Evolutionary conservation across 495 filamentous ascomycete genomes (phyloP).

Genomic region (Penicillium cosmopolitanum): DNA sequence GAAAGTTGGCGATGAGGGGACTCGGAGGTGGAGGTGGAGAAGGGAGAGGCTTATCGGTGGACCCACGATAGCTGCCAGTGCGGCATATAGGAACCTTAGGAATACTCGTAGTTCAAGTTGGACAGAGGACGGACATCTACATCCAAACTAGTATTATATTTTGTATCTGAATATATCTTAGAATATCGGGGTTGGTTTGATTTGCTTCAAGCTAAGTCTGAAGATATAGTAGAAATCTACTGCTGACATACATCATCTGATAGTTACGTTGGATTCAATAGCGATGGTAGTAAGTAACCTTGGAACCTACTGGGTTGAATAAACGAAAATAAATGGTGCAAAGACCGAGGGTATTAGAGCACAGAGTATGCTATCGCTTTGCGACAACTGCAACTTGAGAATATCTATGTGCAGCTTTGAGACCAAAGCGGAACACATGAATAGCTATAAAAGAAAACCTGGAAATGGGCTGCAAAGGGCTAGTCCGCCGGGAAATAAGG

Average conservation of each 20-base stretch:
- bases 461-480: constrained; percentile 20
- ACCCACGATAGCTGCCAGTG: constrained; percentile 12
- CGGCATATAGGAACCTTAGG: too few relatives aligned
- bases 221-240: too few relatives aligned
- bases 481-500: constrained; percentile 24
- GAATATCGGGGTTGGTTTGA: too few relatives aligned
- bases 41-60: constrained; percentile 22
- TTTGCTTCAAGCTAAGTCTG: too few relatives aligned
- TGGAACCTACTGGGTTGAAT: not conserved
- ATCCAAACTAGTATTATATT: too few relatives aligned
- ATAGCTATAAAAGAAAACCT: not conserved
- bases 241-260: not conserved
- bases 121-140: too few relatives aligned
- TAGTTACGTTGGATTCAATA: not conserved
- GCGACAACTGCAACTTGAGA: constrained; percentile 7
- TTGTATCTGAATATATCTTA: too few relatives aligned
- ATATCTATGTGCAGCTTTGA: constrained; percentile 17
- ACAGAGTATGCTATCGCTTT: constrained; percentile 5
- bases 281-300: not conserved
- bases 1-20: not conserved
- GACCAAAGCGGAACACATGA: constrained; percentile 11
- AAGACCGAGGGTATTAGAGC: constrained; percentile 27
- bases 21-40: not conserved
- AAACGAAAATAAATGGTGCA: constrained; percentile 7
- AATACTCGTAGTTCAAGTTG: too few relatives aligned